Evolutionary conservation across 495 filamentous ascomycete genomes (phyloP), one percentile per base, ranked within the genome.

Genomic region (Aspergillus avenaceus): DNA sequence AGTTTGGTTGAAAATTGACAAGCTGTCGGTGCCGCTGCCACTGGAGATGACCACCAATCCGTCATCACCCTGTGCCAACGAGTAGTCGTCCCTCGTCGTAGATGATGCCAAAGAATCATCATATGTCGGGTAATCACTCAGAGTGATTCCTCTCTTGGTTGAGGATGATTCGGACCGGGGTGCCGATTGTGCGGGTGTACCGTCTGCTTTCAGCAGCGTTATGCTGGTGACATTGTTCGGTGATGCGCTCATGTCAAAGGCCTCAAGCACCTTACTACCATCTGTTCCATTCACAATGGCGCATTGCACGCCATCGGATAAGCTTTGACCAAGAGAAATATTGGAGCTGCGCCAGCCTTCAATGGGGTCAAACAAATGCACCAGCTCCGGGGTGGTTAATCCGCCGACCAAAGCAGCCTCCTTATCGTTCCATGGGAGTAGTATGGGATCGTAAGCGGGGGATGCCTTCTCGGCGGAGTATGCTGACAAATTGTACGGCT

Each of bases 1-100:
- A 21, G 78, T 82, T 43, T 85, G 80, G 61, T 97, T 79, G 69
- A 96, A 98, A 53, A 98, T 85, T 51, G 77, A 81, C 18, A 98
- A 49, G 2, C 70, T 61, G 27, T 70, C 52, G 16, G 84, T 67
- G 13, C 74, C 71, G 56, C 81, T 82, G 24, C 91, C 93, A 55
- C 91, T 87, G 16, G 82, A 80, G 37, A 95, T 82, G 8, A 95
- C 86, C 1, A 91, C 84, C 52, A 90, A 55, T 13, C 74, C 77
- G 56, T 75, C 68, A 4, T 70, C 66, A 16, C 74, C 79, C 48
- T 83, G 76, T 2, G 85, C 82, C 6, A 90, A 55, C 0, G 85
- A 79, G 52, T 78, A 85, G 12, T 85, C 85, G 23, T 81, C 67
- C 53, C 86, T 70, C 11, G 71, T 82, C 21, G 64, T 70, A 21